Evolutionary conservation across 2,329 filamentous ascomycete genomes (phyloP).

Genomic region (Colletotrichum chlorophyti): DNA sequence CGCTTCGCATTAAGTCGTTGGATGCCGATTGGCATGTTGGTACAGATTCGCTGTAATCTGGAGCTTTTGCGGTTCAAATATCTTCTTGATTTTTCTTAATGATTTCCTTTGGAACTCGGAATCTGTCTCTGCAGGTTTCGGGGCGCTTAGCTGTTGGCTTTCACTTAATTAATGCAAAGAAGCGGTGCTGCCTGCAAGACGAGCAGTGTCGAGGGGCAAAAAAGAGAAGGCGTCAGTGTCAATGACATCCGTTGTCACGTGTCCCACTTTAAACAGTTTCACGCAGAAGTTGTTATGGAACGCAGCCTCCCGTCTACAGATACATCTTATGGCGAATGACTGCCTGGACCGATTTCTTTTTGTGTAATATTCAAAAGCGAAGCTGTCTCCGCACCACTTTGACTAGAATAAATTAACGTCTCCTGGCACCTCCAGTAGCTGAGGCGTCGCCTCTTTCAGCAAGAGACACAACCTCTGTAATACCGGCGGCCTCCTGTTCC

Average conservation of each 20-base stretch:
- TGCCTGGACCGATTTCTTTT: background rate
- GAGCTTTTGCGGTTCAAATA: too few species aligned
- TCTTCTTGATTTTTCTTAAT: too few species aligned
- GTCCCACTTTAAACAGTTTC: background rate
- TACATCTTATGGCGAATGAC: too few species aligned
- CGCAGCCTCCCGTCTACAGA: background rate
- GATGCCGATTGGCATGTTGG: constrained; percentile 78
- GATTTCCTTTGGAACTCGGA: too few species aligned
- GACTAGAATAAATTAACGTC: constrained; percentile 12
- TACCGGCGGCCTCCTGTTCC: constrained; percentile 93
- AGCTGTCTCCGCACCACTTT: too few species aligned
- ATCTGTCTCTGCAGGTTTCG: too few species aligned
- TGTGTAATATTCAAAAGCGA: background rate
- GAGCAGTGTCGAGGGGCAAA: constrained; percentile 3
- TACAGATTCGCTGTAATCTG: too few species aligned
- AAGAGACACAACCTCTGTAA: constrained; percentile 91
- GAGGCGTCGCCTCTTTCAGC: constrained; percentile 72
- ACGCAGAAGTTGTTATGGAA: background rate
- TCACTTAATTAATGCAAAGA: background rate
- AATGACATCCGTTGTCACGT: constrained; percentile 24
- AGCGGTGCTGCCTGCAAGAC: background rate
- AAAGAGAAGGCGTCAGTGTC: background rate
- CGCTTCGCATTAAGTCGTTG: constrained; percentile 79
- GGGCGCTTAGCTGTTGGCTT: background rate
- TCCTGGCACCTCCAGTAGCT: constrained; percentile 49